These are phyloP conservation scores for Durio zibethinus DNA, from an alignment of 345 rosid genomes.

Conservation along the genomic window DNA sequence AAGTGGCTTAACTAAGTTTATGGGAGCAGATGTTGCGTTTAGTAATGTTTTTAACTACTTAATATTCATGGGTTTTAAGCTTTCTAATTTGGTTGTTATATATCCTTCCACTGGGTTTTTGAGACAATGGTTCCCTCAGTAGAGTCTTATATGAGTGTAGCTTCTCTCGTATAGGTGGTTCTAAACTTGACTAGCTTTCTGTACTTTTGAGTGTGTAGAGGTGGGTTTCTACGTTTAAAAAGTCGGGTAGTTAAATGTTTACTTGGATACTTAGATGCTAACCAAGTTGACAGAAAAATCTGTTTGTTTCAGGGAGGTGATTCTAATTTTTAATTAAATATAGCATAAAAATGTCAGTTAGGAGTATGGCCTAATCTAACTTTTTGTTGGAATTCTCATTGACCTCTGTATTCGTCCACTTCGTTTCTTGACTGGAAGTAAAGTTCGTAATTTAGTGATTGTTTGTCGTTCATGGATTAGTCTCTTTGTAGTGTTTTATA, in stretches of 20 bases:
- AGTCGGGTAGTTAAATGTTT: background rate
- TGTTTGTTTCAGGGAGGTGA: background rate
- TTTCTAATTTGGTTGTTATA: constrained; percentile 3
- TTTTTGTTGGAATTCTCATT: background rate
- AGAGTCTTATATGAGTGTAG: background rate
- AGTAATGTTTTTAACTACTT: background rate
- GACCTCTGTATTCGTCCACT: background rate
- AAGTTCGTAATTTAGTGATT: background rate
- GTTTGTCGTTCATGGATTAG: constrained; percentile 16
- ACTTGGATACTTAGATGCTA: background rate
- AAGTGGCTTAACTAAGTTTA: background rate
- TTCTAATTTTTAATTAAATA: background rate
- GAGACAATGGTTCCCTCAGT: background rate
- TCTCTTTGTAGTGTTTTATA: constrained; percentile 44
- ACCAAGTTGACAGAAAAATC: background rate
- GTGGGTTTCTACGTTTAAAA: background rate
- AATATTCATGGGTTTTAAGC: background rate
- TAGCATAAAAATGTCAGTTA: background rate
- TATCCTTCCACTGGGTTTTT: background rate
- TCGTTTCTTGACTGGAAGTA: background rate
- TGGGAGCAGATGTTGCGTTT: background rate
- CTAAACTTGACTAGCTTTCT: background rate
- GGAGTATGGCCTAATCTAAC: background rate
- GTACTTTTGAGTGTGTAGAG: background rate
- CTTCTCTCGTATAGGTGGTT: background rate